Evolutionary conservation across 2,329 filamentous ascomycete genomes (phyloP), one percentile per base, ranked within the genome.

Genomic region (Colletotrichum euphorbiae): DNA sequence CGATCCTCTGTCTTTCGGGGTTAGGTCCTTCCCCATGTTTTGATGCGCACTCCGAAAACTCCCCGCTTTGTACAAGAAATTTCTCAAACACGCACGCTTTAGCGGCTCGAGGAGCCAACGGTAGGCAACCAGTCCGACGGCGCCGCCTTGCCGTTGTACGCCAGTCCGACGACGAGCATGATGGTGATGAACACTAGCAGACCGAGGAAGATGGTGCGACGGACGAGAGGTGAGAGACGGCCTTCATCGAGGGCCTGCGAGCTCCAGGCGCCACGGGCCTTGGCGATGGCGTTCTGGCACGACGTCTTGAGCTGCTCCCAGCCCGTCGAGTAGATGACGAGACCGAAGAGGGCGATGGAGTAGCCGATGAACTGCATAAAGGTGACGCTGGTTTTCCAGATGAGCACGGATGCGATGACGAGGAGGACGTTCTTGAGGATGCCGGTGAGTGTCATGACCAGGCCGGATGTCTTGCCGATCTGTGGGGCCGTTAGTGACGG

Each of bases 361-460:
- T 97, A 97, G 73, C 93, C 93, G 76, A 94, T 84, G 74, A 89
- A 88, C 80, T 97, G 93, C 63, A 93, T 84, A 24, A 81, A 76
- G 19, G 89, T 85, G 75, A 96, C 90, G 36, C 88, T 85, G 64
- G 92, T 93, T 72, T 86, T 83, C 90, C 93, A 96, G 77, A 95
- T 90, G 75, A 93, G 78, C 80, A 96, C 91, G 60, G 91, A 93
- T 67, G 89, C 86, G 69, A 87, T 83, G 71, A 97, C 92, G 62
- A 97, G 89, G 67, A 97, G 88, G 69, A 97, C 94, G 79, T 94
- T 93, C 81, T 97, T 97, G 75, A 96, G 87, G 71, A 97, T 93
- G 77, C 93, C 93, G 67, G 90, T 94, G 24, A 97, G 88, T 38
- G 93, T 94, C 81, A 97, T 91, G 74, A 94, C 92, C 58, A 97